These are phyloP conservation scores for Trametes gibbosa DNA, from an alignment of 768 basidiomycete genomes.

Conservation along the genomic window DNA sequence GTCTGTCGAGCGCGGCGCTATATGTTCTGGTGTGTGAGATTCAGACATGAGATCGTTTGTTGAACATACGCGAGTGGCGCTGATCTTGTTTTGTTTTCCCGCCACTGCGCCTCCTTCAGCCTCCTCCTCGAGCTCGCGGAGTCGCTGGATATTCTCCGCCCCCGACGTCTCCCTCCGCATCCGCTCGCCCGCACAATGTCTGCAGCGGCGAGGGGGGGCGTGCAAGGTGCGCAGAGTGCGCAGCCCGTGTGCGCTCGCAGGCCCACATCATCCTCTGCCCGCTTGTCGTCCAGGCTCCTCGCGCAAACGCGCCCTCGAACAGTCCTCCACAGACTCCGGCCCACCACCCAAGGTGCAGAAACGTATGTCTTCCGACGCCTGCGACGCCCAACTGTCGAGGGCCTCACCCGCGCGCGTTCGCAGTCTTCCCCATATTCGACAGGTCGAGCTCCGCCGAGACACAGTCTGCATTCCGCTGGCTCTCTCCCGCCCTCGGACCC, in stretches of 20 bases:
- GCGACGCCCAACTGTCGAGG: not conserved
- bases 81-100: too few relatives aligned
- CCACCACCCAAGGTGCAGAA: slow-evolving; percentile 20
- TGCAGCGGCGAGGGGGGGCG: too few relatives aligned
- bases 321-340: not conserved
- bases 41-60: too few relatives aligned
- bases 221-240: too few relatives aligned
- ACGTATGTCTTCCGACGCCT: slow-evolving; percentile 6
- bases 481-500: slow-evolving; percentile 31
- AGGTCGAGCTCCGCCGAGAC: slow-evolving; percentile 13
- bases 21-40: too few relatives aligned
- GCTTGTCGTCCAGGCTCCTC: not conserved
- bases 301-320: not conserved
- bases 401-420: not conserved
- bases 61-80: too few relatives aligned
- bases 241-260: too few relatives aligned
- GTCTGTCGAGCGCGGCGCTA: too few relatives aligned
- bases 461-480: slow-evolving; percentile 29
- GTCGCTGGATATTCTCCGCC: too few relatives aligned
- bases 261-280: not conserved
- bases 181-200: not conserved
- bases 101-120: not conserved
- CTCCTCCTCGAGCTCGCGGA: not conserved
- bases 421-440: slow-evolving; percentile 32
- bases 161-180: not conserved